A percentile compares a stretch with the other conserved stretches of the same genome.
phyloP scores from a whole-genome alignment of 306 rosid genomes.

The Dalbergia oliveri region DNA sequence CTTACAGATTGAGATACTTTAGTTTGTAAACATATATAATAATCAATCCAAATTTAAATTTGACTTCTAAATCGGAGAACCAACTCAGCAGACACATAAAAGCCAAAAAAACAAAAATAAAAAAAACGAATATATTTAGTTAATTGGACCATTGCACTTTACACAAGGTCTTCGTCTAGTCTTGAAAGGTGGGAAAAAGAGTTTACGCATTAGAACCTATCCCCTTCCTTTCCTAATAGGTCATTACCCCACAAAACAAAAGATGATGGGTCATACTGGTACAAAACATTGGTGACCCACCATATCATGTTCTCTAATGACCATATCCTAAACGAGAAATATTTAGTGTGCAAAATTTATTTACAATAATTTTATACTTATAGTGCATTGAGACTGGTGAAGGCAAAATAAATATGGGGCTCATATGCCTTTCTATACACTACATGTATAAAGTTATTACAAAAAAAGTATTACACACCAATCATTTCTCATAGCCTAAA shows the following conservation, averaged over 20 bases:
- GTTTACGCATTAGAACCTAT: constrained; percentile 15
- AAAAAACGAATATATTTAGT: not conserved
- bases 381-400: too few species aligned
- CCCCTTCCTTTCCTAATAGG: constrained; percentile 9
- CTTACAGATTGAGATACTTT: not conserved
- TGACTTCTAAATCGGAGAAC: not conserved
- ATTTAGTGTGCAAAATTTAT: too few species aligned
- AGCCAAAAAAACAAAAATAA: not conserved
- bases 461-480: too few species aligned
- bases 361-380: too few species aligned
- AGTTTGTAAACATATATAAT: not conserved
- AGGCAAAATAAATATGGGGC: too few species aligned
- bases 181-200: not conserved
- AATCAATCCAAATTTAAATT: not conserved
- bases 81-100: not conserved
- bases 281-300: constrained; percentile 51
- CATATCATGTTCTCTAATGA: constrained; percentile 31
- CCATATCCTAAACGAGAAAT: constrained; percentile 25
- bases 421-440: too few species aligned
- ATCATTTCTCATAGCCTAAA: not conserved
- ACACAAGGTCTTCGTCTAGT: constrained; percentile 23
- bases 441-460: too few species aligned
- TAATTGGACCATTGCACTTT: constrained; percentile 30
- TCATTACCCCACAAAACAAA: constrained; percentile 29
- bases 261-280: constrained; percentile 42